phyloP scores from a whole-genome alignment of 2,329 filamentous ascomycete genomes.

The Sclerotinia subarctica region DNA sequence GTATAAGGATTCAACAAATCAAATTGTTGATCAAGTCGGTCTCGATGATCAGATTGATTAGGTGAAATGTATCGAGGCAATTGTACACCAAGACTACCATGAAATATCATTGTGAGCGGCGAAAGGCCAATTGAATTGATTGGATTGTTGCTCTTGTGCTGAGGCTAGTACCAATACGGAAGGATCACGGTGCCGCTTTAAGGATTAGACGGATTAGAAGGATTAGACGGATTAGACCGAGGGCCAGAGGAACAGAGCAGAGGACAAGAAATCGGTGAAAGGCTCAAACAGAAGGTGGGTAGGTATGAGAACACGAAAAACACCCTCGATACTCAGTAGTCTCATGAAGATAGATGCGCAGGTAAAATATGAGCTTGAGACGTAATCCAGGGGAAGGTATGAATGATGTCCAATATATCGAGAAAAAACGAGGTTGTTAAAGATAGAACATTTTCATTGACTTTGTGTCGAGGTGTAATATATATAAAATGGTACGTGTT shows the following conservation, averaged over 20 bases:
- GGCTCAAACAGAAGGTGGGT: neutral
- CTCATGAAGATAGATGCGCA: neutral
- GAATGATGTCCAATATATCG: neutral
- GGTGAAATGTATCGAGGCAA: neutral
- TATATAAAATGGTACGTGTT: neutral
- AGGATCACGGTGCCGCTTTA: neutral
- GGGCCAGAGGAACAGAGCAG: no score
- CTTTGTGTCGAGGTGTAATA: neutral
- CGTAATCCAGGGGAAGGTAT: neutral
- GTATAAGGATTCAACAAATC: neutral
- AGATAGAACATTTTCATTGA: neutral
- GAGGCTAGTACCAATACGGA: neutral
- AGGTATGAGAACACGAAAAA: neutral
- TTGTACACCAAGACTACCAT: conserved; percentile 1
- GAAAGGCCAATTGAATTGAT: neutral
- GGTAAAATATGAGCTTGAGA: neutral
- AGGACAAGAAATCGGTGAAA: neutral
- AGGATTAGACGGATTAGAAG: no score
- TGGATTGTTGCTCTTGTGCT: neutral
- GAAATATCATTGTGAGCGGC: conserved; percentile 12
- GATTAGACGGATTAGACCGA: no score
- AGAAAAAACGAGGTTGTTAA: neutral
- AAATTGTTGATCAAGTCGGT: conserved; percentile 1
- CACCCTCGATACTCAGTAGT: neutral
- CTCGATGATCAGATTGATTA: neutral